A percentile compares a stretch with the other conserved stretches of the same genome.
Evolutionary conservation across 1,284 basidiomycete species (phyloP).

Genomic region (Apiotrichum gamsii): DNA sequence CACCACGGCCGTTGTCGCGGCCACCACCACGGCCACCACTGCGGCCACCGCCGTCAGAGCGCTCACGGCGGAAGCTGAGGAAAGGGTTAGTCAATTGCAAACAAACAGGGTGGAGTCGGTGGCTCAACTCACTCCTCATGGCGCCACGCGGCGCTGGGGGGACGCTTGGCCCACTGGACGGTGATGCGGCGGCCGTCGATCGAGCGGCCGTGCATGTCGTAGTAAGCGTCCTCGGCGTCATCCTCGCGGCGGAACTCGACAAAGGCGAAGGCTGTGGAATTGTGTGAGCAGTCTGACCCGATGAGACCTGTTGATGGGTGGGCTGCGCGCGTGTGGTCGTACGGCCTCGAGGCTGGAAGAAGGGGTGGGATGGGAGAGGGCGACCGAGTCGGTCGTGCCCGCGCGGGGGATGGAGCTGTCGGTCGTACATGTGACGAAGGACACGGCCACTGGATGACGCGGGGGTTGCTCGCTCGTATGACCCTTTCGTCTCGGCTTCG

Average conservation of each 20-base stretch:
- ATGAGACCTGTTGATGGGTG: too few species aligned
- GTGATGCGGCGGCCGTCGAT: slow-evolving; percentile 77
- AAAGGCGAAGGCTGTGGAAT: slow-evolving; percentile 75
- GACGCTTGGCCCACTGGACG: slow-evolving; percentile 86
- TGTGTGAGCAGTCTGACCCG: too few species aligned
- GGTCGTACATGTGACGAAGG: too few species aligned
- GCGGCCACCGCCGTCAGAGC: slow-evolving; percentile 21
- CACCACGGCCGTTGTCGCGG: slow-evolving; percentile 17
- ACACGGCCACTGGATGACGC: too few species aligned
- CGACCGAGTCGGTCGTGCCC: too few species aligned
- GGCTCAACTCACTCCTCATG: slow-evolving; percentile 55
- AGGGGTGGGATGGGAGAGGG: too few species aligned
- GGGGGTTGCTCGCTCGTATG: too few species aligned
- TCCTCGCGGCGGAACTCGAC: slow-evolving; percentile 77
- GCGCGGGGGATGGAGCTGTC: too few species aligned
- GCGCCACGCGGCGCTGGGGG: slow-evolving; percentile 79
- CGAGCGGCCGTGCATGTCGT: slow-evolving; percentile 78
- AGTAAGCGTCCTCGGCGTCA: slow-evolving; percentile 82
- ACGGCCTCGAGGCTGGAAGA: too few species aligned
- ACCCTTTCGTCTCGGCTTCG: too few species aligned
- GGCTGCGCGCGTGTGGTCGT: too few species aligned
- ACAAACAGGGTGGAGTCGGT: too few species aligned
- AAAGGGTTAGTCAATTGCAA: neutral
- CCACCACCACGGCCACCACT: slow-evolving; percentile 6
- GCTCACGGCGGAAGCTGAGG: slow-evolving; percentile 36